Evolutionary conservation across 2,329 filamentous ascomycete species (phyloP), one percentile per base, ranked within the genome.

Genomic region (Trichoderma sp.): DNA sequence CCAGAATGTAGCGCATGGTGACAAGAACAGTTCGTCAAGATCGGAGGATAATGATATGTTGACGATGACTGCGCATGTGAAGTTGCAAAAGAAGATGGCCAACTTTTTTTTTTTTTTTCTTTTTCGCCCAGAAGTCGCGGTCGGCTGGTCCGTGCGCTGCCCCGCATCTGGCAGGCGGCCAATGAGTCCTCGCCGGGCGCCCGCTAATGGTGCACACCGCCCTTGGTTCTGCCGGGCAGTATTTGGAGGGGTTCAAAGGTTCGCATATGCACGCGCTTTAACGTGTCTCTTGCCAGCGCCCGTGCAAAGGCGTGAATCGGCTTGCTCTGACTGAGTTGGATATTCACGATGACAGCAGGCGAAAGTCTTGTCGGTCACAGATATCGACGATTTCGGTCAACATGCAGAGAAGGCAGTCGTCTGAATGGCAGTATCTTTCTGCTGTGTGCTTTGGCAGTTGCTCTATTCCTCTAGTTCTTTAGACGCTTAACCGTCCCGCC

Each of bases 1-100:
- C 72, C 26, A 74, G 69, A 69, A 73, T 73, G 34, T 71, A 68
- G 68, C 71, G 71, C 72, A 74, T 73, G 30, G 69, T 72, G 64
- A 54, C 60, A 56, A 41, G 52, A 59, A 59, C 44, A 19, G 44
- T 12, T 45, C 56, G 44, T 45, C 24, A 59, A 47, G 43, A 59
- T 47, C 24, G 43, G 34, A 44, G 52, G 52, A 56, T 39, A 41
- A 39, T 19, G 34, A 56, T 56, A 43, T 21, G 26, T 26, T 56
- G 34, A 56, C 52, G 52, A 56, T 26, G 52, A 26, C 52, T 24
- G 52, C 52, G 39, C 52, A 56, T 56, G 52, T 56, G 52, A 56
- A 56, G 52, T 43, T 56, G 41, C 24, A 43, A 48, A 39, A 10
- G 9, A 39, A 56, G 34, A 56, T 17, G 7, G 26, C 26, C n/a